Conservation (phyloP, 495 filamentous ascomycete species). For the Oidiodendron maius region DNA sequence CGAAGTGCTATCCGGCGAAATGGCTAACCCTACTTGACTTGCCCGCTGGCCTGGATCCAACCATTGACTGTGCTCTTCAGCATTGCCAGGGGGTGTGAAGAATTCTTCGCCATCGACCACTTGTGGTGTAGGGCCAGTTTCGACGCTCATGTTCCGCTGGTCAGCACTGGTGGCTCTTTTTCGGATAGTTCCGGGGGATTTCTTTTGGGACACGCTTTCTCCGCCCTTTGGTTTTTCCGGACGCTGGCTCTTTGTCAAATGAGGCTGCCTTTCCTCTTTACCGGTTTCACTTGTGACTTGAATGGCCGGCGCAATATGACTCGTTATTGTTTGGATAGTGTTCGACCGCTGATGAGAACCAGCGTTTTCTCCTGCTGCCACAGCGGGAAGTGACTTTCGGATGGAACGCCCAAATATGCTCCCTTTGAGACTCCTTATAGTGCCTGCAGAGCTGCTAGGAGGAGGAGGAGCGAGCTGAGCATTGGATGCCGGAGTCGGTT, state of each 20-base stretch:
- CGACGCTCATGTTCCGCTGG: not conserved
- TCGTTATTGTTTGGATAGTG: conserved; percentile 35
- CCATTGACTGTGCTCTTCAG: conserved; percentile 1
- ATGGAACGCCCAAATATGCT: conserved; percentile 61
- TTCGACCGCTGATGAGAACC: conserved; percentile 33
- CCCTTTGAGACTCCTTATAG: conserved; percentile 62
- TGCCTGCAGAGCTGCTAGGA: conserved; percentile 65
- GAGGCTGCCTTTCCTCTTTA: conserved; percentile 9
- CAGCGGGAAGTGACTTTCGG: conserved; percentile 33
- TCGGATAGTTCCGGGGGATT: conserved; percentile 1
- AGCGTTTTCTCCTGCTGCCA: conserved; percentile 24
- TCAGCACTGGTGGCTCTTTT: conserved; percentile 16
- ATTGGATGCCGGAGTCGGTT: conserved; percentile 13
- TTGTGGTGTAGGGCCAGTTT: conserved; percentile 14
- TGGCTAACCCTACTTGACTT: not conserved
- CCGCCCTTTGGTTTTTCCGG: conserved; percentile 34
- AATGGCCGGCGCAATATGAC: conserved; percentile 37
- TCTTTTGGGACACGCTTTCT: conserved; percentile 29
- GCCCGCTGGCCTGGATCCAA: not conserved
- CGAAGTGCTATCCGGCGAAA: not conserved
- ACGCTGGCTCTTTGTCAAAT: conserved; percentile 13
- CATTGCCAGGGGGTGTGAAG: conserved; percentile 32
- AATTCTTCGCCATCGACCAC: conserved; percentile 32
- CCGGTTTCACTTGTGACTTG: conserved; percentile 41
- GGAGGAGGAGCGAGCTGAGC: conserved; percentile 32